phyloP scores from a whole-genome alignment of 768 basidiomycete species.

The Boletus eberwhitei region DNA sequence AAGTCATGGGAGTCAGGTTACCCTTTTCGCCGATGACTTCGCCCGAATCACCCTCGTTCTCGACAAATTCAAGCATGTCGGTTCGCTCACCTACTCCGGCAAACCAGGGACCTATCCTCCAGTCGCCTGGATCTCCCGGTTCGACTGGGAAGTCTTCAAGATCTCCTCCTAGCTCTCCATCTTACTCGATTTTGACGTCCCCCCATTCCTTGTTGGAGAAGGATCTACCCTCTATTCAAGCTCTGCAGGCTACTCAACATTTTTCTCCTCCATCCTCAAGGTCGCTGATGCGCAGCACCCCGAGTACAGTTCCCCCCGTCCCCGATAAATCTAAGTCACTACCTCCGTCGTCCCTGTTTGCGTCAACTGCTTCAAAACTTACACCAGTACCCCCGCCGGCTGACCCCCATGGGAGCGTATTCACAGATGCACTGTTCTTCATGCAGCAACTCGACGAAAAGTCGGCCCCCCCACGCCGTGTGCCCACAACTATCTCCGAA shows the following conservation, averaged over 20 bases:
- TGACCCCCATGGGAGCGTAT: constrained; percentile 36
- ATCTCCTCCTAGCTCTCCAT: constrained; percentile 24
- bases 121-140: constrained; percentile 16
- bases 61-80: constrained; percentile 28
- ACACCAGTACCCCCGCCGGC: constrained; percentile 8
- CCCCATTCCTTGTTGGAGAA: constrained; percentile 32
- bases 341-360: constrained; percentile 13
- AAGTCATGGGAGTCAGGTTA: constrained; percentile 30
- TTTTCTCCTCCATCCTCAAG: constrained; percentile 10
- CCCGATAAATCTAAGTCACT: constrained; percentile 23
- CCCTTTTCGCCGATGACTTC: constrained; percentile 31
- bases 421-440: constrained; percentile 62
- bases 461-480: constrained; percentile 31
- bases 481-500: constrained; percentile 45
- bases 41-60: constrained; percentile 32
- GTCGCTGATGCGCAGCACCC: constrained; percentile 9
- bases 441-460: constrained; percentile 56
- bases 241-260: constrained; percentile 19
- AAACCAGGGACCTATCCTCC: constrained; percentile 12
- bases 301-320: constrained; percentile 25
- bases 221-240: constrained; percentile 33
- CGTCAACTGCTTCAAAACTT: constrained; percentile 30
- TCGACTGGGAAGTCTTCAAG: constrained; percentile 15
- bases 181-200: constrained; percentile 37
- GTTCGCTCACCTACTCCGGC: constrained; percentile 16